A percentile compares a stretch with the other conserved stretches of the same genome.
phyloP scores from a whole-genome alignment of 106 monocot genomes.

The Alisma plantagoaquatica region DNA sequence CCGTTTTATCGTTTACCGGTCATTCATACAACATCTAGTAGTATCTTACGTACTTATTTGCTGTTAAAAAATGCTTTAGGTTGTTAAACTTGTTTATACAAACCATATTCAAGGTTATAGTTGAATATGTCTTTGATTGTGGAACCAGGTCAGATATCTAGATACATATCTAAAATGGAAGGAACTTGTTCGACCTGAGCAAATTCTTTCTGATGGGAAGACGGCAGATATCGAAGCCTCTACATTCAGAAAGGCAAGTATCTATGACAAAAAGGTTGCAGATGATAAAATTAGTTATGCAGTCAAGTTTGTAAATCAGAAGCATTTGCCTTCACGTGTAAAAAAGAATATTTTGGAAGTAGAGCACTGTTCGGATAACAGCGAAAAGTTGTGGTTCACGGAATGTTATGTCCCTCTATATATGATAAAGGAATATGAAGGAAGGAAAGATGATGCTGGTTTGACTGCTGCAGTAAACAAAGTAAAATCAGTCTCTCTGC shows the following conservation, averaged over 20 bases:
- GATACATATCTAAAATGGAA: conserved; percentile 82
- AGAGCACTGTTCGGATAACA: conserved; percentile 29
- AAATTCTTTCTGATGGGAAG: conserved; percentile 40
- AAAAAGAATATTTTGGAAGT: conserved; percentile 61
- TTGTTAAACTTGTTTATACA: no score
- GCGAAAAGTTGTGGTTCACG: conserved; percentile 66
- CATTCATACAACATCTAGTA: no score
- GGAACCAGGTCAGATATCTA: conserved; percentile 84
- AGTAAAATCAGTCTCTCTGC: not conserved
- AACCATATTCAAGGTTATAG: no score
- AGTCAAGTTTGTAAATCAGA: conserved; percentile 48
- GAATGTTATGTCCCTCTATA: conserved; percentile 74
- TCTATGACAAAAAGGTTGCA: conserved; percentile 44
- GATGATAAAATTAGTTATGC: conserved; percentile 50
- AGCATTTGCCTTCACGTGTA: conserved; percentile 69
- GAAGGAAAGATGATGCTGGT: conserved; percentile 16
- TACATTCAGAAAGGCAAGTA: conserved; percentile 62
- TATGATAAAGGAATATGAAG: conserved; percentile 68
- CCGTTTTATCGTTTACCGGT: no score
- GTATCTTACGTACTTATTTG: no score
- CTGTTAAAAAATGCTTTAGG: no score
- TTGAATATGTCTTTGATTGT: no score
- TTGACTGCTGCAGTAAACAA: conserved; percentile 2
- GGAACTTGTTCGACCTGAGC: conserved; percentile 62
- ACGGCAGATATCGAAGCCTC: conserved; percentile 36